These are phyloP conservation scores for Luffa aegyptiaca DNA, from an alignment of 306 rosid genomes.

Conservation along the genomic window DNA sequence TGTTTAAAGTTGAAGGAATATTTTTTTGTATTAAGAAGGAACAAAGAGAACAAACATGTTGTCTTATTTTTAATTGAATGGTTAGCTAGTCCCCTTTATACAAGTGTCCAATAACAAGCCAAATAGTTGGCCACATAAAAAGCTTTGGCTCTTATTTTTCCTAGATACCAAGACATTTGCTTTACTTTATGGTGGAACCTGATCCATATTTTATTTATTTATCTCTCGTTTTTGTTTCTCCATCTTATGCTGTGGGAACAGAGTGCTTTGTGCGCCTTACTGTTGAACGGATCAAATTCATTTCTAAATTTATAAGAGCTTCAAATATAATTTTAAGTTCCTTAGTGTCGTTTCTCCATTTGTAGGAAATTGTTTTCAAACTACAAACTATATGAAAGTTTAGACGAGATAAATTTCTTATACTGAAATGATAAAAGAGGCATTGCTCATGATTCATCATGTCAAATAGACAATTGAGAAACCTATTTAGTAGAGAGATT, in stretches of 20 bases:
- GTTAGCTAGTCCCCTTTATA: conserved; percentile 1
- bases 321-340: neutral
- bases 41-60: conserved; percentile 14
- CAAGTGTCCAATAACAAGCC: conserved; percentile 12
- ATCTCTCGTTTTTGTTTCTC: neutral
- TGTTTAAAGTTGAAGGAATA: conserved; percentile 3
- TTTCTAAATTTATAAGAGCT: neutral
- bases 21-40: neutral
- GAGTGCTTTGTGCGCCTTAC: neutral
- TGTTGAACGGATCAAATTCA: neutral
- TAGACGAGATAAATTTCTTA: neutral
- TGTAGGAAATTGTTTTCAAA: neutral
- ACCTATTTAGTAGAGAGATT: neutral
- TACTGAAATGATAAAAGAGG: neutral
- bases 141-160: conserved; percentile 5
- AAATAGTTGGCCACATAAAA: conserved; percentile 2
- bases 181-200: conserved; percentile 14
- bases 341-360: neutral
- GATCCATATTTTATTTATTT: conserved; percentile 6
- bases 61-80: conserved; percentile 10
- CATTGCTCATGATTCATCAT: neutral
- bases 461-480: neutral
- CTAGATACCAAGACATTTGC: conserved; percentile 10
- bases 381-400: neutral
- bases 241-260: conserved; percentile 3